These are phyloP conservation scores for Hyaloperonospora arabidopsidis DNA, from an alignment of 352 stramenopile species.

Conservation along the genomic window DNA sequence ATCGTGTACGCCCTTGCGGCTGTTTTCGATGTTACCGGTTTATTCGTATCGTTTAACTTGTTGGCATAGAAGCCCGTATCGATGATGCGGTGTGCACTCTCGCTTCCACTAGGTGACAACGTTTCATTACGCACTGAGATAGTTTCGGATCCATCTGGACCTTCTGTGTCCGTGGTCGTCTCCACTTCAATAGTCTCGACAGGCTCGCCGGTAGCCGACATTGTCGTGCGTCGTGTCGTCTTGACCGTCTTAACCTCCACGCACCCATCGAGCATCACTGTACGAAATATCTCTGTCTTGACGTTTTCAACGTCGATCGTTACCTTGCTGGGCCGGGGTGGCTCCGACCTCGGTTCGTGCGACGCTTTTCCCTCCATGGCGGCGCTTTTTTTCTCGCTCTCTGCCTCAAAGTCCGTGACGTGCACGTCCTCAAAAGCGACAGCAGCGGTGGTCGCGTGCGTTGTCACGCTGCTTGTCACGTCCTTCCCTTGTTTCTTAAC, in stretches of 20 bases:
- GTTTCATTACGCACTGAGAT: constrained; percentile 11
- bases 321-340: constrained; percentile 13
- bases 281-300: constrained; percentile 10
- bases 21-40: no score
- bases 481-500: constrained; percentile 11
- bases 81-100: no score
- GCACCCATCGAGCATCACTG: constrained; percentile 6
- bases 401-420: constrained; percentile 23
- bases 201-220: background rate
- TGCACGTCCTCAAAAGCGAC: constrained; percentile 1
- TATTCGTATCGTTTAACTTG: no score
- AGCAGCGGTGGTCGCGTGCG: constrained; percentile 14
- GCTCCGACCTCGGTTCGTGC: constrained; percentile 19
- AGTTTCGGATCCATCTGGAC: constrained; percentile 5
- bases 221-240: constrained; percentile 3
- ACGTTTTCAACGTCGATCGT: background rate
- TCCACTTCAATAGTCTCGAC: constrained; percentile 8
- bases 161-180: constrained; percentile 12
- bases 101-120: background rate
- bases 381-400: constrained; percentile 17
- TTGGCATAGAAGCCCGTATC: no score
- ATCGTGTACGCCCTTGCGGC: no score
- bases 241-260: constrained; percentile 12
- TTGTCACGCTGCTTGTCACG: constrained; percentile 23
- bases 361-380: constrained; percentile 4